Evolutionary conservation across 1,284 basidiomycete genomes (phyloP), one percentile per base, ranked within the genome.

Genomic region (Sporisorium exsertum): DNA sequence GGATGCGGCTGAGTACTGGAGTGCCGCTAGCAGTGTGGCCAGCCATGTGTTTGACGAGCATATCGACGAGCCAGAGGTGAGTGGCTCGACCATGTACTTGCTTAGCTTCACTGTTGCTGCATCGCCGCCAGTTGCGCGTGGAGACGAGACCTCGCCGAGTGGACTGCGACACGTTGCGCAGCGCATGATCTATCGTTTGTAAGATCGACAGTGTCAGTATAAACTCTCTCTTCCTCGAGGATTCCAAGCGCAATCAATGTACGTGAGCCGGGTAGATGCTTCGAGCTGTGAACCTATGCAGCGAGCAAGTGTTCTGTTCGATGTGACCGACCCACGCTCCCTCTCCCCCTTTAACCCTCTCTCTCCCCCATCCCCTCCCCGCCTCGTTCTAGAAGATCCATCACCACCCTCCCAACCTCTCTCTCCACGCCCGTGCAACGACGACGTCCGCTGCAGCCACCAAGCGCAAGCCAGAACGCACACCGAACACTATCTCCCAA

Each of bases 231-330:
- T n/a, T n/a, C n/a, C n/a, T n/a, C n/a, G n/a, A n/a, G n/a, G n/a
- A n/a, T n/a, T n/a, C n/a, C n/a, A 24, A 10, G 61, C 2, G 47
- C 7, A 40, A 13, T 18, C 15, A n/a, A 65, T 72, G 60, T 72
- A 29, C 35, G 59, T 62, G 45, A 35, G 56, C 51, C 55, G 69
- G 59, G 69, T 72, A 72, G 69, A 59, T 49, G 59, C 63, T 13
- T 24, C 53, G 15, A 35, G 42, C 67, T 20, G 42, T 58, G 59
- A 58, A 26, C 52, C 69, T 72, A 29, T 40, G 15, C 55, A 58
- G 64, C 51, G 52, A 55, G 69, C 69, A 63, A 42, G 64, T 72
- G 69, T 72, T 72, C 69, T 72, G 69, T 72, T 72, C 69, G 26
- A 45, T 32, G 16, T 8, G 35, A 24, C 67, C 67, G 55, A 59